phyloP scores from a whole-genome alignment of 2,329 filamentous ascomycete species.

The Amylocarpus encephaloides region DNA sequence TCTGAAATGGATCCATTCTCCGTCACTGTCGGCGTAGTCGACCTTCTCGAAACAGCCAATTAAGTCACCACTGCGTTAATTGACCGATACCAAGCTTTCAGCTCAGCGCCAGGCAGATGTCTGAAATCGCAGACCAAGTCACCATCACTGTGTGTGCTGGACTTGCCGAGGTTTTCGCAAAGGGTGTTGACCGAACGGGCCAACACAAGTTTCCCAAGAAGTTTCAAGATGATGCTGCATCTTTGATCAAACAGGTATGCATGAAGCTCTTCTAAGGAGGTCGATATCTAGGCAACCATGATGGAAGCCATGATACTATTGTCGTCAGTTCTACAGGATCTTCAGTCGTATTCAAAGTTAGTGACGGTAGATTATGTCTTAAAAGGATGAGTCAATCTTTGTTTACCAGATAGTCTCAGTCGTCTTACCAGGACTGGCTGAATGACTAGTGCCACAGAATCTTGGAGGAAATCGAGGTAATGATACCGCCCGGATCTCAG shows the following conservation, averaged over 20 bases:
- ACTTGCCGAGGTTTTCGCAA: slow-evolving; percentile 12
- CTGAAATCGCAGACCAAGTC: slow-evolving; percentile 11
- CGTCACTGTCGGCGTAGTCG: slow-evolving; percentile 9
- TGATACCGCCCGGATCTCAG: slow-evolving; percentile 8
- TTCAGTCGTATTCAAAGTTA: background rate
- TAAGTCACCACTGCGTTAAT: slow-evolving; percentile 10
- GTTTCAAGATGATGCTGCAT: slow-evolving; percentile 8
- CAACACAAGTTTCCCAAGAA: slow-evolving; percentile 4
- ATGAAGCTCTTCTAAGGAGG: background rate
- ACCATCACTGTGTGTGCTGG: slow-evolving; percentile 10
- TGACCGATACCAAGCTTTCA: slow-evolving; percentile 13
- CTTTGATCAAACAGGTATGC: slow-evolving; percentile 9
- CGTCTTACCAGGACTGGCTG: background rate
- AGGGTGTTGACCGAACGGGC: slow-evolving; percentile 9
- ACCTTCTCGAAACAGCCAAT: slow-evolving; percentile 11
- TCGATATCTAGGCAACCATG: too few relatives aligned
- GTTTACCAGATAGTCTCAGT: background rate
- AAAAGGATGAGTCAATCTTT: too few relatives aligned
- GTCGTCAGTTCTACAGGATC: too few relatives aligned
- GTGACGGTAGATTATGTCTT: background rate
- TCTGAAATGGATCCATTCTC: slow-evolving; percentile 8
- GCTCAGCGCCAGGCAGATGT: slow-evolving; percentile 13
- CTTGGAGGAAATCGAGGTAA: slow-evolving; percentile 7
- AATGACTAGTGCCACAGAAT: slow-evolving; percentile 3
- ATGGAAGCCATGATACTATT: too few relatives aligned